Evolutionary conservation across 1,284 basidiomycete genomes (phyloP).

Genomic region (Porodaedalea pini): DNA sequence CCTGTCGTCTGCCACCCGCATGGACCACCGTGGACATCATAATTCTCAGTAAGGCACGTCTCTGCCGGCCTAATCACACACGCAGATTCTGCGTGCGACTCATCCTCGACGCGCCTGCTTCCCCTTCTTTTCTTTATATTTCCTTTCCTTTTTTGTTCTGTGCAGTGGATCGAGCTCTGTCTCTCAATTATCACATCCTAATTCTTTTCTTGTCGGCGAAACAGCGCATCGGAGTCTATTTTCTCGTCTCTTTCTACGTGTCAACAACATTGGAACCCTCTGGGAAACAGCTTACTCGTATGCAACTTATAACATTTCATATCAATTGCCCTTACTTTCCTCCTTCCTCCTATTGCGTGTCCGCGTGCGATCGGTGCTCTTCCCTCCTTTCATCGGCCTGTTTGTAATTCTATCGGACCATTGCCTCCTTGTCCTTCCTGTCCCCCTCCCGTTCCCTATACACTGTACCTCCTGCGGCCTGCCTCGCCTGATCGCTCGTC

Average conservation of each 20-base stretch:
- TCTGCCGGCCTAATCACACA: conserved; percentile 3
- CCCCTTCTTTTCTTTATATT: not conserved
- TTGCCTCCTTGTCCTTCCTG: not conserved
- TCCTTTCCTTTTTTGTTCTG: conserved; percentile 6
- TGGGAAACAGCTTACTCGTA: conserved; percentile 11
- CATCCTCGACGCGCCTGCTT: not conserved
- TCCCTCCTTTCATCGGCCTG: conserved; percentile 4
- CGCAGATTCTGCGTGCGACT: not conserved
- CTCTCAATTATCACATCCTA: conserved; percentile 3
- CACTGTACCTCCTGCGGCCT: not conserved
- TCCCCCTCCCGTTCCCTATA: not conserved
- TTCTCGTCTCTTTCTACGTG: not conserved
- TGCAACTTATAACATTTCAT: conserved; percentile 15
- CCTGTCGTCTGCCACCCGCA: conserved; percentile 8
- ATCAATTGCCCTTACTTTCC: not conserved
- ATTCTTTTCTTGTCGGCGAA: conserved; percentile 12
- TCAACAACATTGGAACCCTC: conserved; percentile 13
- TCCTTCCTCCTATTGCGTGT: not conserved
- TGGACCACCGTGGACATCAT: conserved; percentile 15
- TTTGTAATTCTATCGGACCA: conserved; percentile 10
- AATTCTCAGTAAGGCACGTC: conserved; percentile 4
- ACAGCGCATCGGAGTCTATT: not conserved
- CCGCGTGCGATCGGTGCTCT: conserved; percentile 4
- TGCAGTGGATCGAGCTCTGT: not conserved
- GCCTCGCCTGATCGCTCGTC: not conserved